Base-by-base conservation (phyloP, 768 basidiomycete genomes). In the Tubosaeta sp. region DNA sequence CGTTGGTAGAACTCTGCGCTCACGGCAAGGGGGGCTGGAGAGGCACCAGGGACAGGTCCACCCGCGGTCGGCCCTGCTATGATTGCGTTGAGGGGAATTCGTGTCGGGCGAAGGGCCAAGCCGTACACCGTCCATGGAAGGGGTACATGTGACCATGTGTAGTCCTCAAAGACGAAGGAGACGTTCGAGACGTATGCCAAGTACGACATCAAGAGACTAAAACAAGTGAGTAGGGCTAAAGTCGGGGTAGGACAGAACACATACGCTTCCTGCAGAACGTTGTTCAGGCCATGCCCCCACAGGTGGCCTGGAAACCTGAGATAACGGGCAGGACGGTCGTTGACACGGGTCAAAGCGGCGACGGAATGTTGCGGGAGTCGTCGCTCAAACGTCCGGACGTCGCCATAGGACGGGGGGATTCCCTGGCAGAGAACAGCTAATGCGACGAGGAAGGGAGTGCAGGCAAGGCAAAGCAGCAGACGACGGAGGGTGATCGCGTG, bases 251-350 rank as follows among this genome's bases (percentile, higher is more conserved):
- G 21, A 22, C 1, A 13, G 45, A 4, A 1, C 19, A 75, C 80
- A 53, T 59, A 83, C 81, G 74, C 70, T 73, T 84, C 81, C 63
- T 83, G 80, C 22, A 84, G 67, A 25, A 83, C 63, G 49, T 84
- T 84, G 62, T 83, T 83, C 50, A 83, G 69, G 1, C 83, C 83
- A 48, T 78, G 79, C 0, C 79, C 81, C 80, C 80, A 82, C 6
- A 82, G 48, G 53, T 82, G 80, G 18, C 73, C 73, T 1, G 79
- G 76, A 54, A 82, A 83, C 24, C 74, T 60, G 27, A 84, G 54
- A 52, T 76, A 83, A 41, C 62, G 62, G 9, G 44, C 38, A 16
- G 56, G 60, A 50, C 21, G 56, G 18, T 18, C 46, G 16, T 47
- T 9, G 1, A 38, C 4, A 12, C n/a, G 38, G 0, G 56, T 58